Conservation (phyloP, 1,139 yeast species). For the Candida sojae region DNA sequence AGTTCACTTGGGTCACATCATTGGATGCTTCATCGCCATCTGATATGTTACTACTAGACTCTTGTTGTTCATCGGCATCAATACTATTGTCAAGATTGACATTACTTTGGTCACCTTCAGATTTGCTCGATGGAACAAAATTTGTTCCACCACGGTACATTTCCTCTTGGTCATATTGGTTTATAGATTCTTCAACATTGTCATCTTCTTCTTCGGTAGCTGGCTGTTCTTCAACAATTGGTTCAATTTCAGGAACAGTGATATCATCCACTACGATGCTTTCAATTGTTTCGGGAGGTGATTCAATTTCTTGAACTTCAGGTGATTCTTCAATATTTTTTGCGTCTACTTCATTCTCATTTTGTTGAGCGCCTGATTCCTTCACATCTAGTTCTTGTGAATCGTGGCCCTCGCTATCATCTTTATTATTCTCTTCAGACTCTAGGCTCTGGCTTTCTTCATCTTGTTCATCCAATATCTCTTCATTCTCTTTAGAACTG, state of each 20-base stretch:
- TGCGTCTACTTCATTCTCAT: too few relatives aligned
- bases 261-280: not conserved
- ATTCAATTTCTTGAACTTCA: too few relatives aligned
- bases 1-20: not conserved
- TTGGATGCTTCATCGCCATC: not conserved
- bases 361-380: too few relatives aligned
- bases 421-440: constrained; percentile 1
- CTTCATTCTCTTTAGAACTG: constrained; percentile 6
- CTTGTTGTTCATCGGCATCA: not conserved
- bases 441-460: constrained; percentile 11
- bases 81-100: too few relatives aligned
- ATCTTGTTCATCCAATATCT: constrained; percentile 6
- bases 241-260: constrained; percentile 4
- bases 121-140: not conserved
- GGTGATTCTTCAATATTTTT: too few relatives aligned
- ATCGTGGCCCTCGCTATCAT: not conserved
- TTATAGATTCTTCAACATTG: not conserved
- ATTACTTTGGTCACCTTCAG: too few relatives aligned
- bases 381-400: too few relatives aligned
- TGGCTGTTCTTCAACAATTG: constrained; percentile 36
- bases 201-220: constrained; percentile 22
- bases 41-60: not conserved
- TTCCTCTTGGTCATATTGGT: too few relatives aligned
- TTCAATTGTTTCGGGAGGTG: constrained; percentile 11
- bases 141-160: not conserved